Evolutionary conservation across 2,329 filamentous ascomycete species (phyloP), one percentile per base, ranked within the genome.

Genomic region (Cercospora canescens): DNA sequence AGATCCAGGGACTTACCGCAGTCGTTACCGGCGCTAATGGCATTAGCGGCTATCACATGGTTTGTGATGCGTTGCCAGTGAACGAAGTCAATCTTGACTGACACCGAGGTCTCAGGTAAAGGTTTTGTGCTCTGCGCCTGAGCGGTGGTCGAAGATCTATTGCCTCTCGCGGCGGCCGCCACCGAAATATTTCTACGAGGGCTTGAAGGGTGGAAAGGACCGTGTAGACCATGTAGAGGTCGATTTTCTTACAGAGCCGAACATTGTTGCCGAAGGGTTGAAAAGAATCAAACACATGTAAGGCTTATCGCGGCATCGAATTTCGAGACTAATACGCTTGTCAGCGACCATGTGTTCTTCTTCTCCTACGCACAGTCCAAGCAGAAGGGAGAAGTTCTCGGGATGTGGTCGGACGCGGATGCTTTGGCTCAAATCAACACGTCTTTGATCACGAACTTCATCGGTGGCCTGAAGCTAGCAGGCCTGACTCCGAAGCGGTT

Each of bases 21-120:
- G 79, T 85, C 48, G 79, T 85, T 24, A 83, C 81, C 0, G 83
- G 84, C 4, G 81, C 82, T 39, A 85, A 84, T 75, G 84, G 82
- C 2, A 82, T 85, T 18, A 84, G 81, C 0, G 83, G 83, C 4
- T 79, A 81, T 64, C 78, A 83, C 70, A 60, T 60, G 57, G 57
- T 41, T n/a, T 6, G 21, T 16, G 24, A 41, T 18, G 37, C 24
- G 24, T 34, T 28, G 11, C 16, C 9, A 55, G 8, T 55, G 52
- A 14, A 30, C n/a, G 26, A 24, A 2, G 11, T n/a, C 52, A 39
- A 28, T 12, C 39, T 26, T 45, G 57, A 60, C 57, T 41, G 28
- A 30, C 16, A 26, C 34, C 9, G 16, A 16, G 16, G 9, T 14
- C 14, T 50, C 83, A 84, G 76, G 73, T 85, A 24, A 80, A 80